These are phyloP conservation scores for Cercospora zeina DNA, from an alignment of 2,329 filamentous ascomycete species.

Conservation along the genomic window DNA sequence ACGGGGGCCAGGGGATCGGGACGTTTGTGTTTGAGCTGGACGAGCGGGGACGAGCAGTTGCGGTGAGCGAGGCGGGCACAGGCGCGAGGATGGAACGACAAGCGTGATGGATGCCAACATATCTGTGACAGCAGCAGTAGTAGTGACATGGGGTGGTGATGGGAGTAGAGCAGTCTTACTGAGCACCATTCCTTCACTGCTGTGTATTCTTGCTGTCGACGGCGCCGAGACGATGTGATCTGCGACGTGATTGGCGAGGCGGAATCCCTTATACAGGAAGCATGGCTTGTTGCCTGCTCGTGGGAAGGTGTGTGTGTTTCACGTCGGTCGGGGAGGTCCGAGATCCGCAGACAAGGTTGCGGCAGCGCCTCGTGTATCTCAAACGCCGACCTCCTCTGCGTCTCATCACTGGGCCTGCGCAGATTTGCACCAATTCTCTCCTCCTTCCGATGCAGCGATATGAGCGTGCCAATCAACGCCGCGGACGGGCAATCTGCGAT, in stretches of 20 bases:
- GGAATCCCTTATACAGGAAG: not conserved
- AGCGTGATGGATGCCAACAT: not conserved
- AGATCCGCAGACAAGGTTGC: not conserved
- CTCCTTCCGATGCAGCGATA: slow-evolving; percentile 2
- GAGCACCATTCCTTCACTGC: not conserved
- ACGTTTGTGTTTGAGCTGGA: slow-evolving; percentile 14
- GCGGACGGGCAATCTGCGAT: not conserved
- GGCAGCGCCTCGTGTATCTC: slow-evolving; percentile 4
- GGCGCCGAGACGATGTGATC: not conserved
- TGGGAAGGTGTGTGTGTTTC: not conserved
- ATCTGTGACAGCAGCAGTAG: not conserved
- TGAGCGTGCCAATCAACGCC: not conserved
- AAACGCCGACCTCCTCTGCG: slow-evolving; percentile 1
- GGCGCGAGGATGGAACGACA: not conserved
- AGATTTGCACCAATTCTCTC: slow-evolving; percentile 5
- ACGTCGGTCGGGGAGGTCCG: not conserved
- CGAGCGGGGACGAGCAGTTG: not conserved
- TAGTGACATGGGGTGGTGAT: not conserved
- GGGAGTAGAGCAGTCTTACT: not conserved
- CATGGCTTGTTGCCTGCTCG: not conserved
- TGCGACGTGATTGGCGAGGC: not conserved
- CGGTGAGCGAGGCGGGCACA: not conserved
- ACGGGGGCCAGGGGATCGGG: not conserved
- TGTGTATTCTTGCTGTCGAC: not conserved
- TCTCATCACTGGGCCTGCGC: not conserved